Percentiles rank a stretch among this genome's conserved stretches.
Evolutionary conservation across 179 eudicot genomes (phyloP).

Genomic region (Silene vulgaris): DNA sequence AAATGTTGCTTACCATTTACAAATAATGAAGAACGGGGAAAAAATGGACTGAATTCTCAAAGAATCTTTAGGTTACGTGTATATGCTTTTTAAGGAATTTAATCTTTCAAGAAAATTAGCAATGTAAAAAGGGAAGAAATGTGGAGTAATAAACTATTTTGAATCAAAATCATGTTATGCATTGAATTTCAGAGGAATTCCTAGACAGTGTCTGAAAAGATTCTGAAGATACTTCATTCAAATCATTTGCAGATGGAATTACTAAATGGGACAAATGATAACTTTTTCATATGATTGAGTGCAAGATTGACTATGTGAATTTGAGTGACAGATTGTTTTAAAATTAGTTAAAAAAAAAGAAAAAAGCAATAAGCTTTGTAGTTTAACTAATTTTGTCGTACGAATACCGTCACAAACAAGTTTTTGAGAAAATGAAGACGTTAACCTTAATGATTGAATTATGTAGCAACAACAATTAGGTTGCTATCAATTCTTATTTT

Average conservation of each 20-base stretch:
- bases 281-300: constrained; percentile 17
- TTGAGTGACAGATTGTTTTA: neutral
- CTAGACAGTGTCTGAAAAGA: neutral
- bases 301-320: neutral
- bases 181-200: neutral
- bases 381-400: too few species aligned
- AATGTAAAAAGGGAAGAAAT: constrained; percentile 5
- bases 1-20: neutral
- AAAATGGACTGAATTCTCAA: neutral
- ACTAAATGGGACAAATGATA: neutral
- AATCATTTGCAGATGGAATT: neutral
- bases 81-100: neutral
- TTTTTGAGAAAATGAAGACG: too few species aligned
- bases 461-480: too few species aligned
- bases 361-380: too few species aligned
- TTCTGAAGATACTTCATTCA: neutral
- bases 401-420: too few species aligned
- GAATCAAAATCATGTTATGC: neutral
- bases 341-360: too few species aligned
- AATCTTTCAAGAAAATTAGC: neutral
- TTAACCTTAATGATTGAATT: too few species aligned
- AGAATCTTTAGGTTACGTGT: neutral
- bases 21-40: neutral
- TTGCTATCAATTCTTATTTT: too few species aligned
- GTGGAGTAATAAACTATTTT: neutral